Evolutionary conservation across 495 filamentous ascomycete species (phyloP).

Genomic region (Aspergillus heteromorphus): DNA sequence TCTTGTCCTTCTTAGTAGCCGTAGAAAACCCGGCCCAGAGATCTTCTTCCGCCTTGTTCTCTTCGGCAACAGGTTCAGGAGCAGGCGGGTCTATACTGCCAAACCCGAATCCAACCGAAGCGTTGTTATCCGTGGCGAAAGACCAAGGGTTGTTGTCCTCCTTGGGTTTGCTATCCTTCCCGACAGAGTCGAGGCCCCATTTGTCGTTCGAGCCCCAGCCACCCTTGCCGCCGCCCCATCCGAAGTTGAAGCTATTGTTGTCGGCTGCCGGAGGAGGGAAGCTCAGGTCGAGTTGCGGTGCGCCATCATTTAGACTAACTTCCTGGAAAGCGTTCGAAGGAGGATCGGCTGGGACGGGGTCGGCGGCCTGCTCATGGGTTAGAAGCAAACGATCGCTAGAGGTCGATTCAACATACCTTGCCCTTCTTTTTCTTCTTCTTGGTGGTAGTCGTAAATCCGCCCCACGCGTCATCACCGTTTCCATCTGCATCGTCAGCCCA

Average conservation of each 20-base stretch:
- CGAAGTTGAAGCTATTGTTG: conserved; percentile 35
- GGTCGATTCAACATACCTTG: conserved; percentile 30
- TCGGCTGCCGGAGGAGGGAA: conserved; percentile 33
- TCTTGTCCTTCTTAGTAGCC: conserved; percentile 26
- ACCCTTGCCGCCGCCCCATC: conserved; percentile 43
- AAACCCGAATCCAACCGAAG: conserved; percentile 41
- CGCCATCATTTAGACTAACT: conserved; percentile 36
- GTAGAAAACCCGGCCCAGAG: conserved; percentile 22
- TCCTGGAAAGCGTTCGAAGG: conserved; percentile 40
- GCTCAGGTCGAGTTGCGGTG: conserved; percentile 42
- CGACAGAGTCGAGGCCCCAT: conserved; percentile 30
- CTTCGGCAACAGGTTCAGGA: conserved; percentile 16
- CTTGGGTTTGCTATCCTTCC: conserved; percentile 29
- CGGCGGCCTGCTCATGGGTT: neutral
- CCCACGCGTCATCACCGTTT: conserved; percentile 32
- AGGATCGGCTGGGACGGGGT: conserved; percentile 13
- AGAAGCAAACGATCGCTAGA: neutral
- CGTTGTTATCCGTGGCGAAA: conserved; percentile 30
- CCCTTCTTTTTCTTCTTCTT: conserved; percentile 48
- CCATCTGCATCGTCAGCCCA: conserved; percentile 39
- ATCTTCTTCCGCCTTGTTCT: conserved; percentile 23
- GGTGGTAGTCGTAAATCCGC: conserved; percentile 29
- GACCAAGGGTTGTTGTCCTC: conserved; percentile 40
- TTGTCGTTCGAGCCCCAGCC: conserved; percentile 35
- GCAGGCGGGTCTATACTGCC: conserved; percentile 30